Conservation (phyloP, 2,329 filamentous ascomycete species). For the Ophiostoma tasmaniense region DNA sequence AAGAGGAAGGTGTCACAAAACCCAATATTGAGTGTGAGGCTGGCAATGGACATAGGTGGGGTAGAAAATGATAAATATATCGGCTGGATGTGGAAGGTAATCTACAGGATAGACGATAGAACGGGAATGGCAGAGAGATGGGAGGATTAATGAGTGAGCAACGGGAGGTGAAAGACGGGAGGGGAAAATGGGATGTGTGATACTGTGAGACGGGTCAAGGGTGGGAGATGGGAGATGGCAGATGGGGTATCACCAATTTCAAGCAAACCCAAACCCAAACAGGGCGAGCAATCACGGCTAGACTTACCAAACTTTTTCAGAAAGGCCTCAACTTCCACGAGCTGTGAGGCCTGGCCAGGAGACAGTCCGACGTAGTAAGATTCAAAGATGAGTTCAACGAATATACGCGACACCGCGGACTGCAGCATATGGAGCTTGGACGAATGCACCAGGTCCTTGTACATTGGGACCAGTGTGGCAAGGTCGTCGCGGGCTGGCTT, state of each 20-base stretch:
- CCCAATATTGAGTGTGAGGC: background rate
- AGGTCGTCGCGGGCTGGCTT: conserved; percentile 22
- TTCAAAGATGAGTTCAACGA: conserved; percentile 54
- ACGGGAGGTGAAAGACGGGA: background rate
- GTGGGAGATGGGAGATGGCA: background rate
- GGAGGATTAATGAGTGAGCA: background rate
- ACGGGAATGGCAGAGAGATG: too few species aligned
- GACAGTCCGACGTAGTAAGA: conserved; percentile 57
- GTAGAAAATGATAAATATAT: background rate
- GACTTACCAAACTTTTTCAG: conserved; percentile 31
- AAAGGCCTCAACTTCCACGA: conserved; percentile 42
- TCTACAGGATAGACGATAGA: too few species aligned
- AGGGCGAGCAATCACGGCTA: background rate
- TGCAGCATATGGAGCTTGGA: conserved; percentile 56
- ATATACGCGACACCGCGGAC: conserved; percentile 49
- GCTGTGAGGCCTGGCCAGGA: conserved; percentile 41
- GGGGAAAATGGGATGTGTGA: background rate
- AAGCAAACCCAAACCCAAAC: background rate
- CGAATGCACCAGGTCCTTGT: conserved; percentile 43
- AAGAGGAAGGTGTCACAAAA: background rate
- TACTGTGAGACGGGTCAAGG: background rate
- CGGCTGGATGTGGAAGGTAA: background rate
- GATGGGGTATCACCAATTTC: background rate
- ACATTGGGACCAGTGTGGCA: conserved; percentile 47
- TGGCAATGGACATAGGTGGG: background rate